Evolutionary conservation across 2,329 filamentous ascomycete species (phyloP), one percentile per base, ranked within the genome.

Genomic region (Diaporthe longicolla): DNA sequence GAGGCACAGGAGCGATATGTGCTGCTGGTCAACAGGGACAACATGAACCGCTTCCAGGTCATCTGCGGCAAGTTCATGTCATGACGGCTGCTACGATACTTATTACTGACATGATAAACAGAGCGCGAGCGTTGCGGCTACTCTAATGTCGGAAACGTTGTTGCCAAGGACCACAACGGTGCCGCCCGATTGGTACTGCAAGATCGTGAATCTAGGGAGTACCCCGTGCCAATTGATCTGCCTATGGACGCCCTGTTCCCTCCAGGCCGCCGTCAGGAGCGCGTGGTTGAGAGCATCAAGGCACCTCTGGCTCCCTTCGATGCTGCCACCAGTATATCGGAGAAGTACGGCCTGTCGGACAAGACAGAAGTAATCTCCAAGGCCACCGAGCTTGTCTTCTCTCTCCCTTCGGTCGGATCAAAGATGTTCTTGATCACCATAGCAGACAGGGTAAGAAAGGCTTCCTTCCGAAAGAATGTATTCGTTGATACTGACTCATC

Each of bases 341-440:
- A 93, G 78, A 85, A 93, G 35, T 90, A 91, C 26, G 89, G 90
- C 35, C 32, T 75, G 15, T 72, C 72, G 26, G 74, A 75, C 29
- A 73, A 73, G 19, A 54, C 35, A 35, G 59, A 69, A 50, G 50
- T 74, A 57, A 57, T 75, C 37, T 83, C 87, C 6, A 86, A 95
- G 82, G 95, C 96, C 21, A 90, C 94, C 0, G 91, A 95, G 78
- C 88, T 95, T 75, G 95, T 98, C 3, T 91, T 98, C 71, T 91
- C 91, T 66, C 87, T 98, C 70, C 96, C 97, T 26, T 90, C 95
- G 1, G 97, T 98, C 29, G 96, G 95, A n/a, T 98, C 95, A 29
- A 98, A 98, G 84, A 95, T 93, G 29, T 99, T 98, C 87, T 88
- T 99, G 50, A 98, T 99, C 80, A 98, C 97, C 1, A 99, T 98